These are phyloP conservation scores for Pichia exigua DNA, from an alignment of 805 yeast genomes.

Conservation along the genomic window DNA sequence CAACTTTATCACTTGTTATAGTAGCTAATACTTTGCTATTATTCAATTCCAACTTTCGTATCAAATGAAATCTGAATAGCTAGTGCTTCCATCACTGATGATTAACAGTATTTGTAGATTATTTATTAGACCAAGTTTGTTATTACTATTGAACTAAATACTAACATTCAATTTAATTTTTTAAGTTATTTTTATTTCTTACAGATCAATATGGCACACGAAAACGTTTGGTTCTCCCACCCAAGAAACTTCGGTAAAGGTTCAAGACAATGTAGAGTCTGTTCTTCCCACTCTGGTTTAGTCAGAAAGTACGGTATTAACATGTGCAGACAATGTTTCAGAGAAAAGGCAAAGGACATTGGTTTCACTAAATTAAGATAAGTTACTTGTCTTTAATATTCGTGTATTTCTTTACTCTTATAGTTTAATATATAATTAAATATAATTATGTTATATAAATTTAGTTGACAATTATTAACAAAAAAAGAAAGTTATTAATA, in stretches of 20 bases:
- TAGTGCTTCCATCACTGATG: not conserved
- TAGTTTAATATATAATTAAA: not conserved
- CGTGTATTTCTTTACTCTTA: not conserved
- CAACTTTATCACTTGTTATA: no score
- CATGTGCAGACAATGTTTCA: constrained; percentile 99
- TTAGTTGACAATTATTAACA: constrained; percentile 3
- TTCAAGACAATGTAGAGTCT: constrained; percentile 99
- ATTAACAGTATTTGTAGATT: not conserved
- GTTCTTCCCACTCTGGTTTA: constrained; percentile 97
- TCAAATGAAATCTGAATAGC: no score
- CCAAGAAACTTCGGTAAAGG: constrained; percentile 99
- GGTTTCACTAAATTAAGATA: constrained; percentile 99
- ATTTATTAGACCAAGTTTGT: not conserved
- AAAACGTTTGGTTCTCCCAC: constrained; percentile 99
- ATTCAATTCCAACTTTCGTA: no score
- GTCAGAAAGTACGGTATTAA: constrained; percentile 99
- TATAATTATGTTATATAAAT: constrained; percentile 8
- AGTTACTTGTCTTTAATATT: constrained; percentile 21
- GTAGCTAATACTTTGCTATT: no score
- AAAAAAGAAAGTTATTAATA: not conserved
- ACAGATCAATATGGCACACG: constrained; percentile 88
- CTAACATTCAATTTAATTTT: constrained; percentile 12
- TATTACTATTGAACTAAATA: constrained; percentile 5
- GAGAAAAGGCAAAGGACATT: constrained; percentile 98
- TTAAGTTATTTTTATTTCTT: not conserved